Evolutionary conservation across 2,329 filamentous ascomycete species (phyloP).

Genomic region (Sarocladiaceae sp.): DNA sequence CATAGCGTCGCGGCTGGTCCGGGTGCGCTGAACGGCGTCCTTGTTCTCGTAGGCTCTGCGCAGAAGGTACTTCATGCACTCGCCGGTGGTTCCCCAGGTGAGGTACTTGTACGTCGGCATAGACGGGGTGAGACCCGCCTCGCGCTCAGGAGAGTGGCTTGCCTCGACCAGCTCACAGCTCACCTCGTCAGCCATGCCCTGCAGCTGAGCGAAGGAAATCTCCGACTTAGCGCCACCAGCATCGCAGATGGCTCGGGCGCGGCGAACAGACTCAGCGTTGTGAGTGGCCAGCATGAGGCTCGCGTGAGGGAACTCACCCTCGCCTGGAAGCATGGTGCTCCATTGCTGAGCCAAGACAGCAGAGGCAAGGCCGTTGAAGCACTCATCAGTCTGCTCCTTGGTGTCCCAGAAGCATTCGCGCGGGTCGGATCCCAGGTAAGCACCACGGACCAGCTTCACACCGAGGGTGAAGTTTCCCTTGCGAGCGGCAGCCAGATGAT

Average conservation of each 20-base stretch:
- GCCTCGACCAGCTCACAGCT: constrained; percentile 54
- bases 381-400: constrained; percentile 62
- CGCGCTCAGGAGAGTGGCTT: constrained; percentile 22
- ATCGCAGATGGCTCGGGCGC: constrained; percentile 46
- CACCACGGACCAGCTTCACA: constrained; percentile 69
- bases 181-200: constrained; percentile 95
- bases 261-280: constrained; percentile 65
- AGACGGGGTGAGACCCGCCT: constrained; percentile 18
- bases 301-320: constrained; percentile 46
- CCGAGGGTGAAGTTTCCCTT: constrained; percentile 60
- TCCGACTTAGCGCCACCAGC: constrained; percentile 32
- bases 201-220: constrained; percentile 59
- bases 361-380: constrained; percentile 66
- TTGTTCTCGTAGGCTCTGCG: constrained; percentile 60
- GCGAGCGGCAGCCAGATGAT: constrained; percentile 53
- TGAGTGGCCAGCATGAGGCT: constrained; percentile 74
- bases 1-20: constrained; percentile 56
- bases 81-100: constrained; percentile 63
- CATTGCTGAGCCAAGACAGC: constrained; percentile 56
- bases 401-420: constrained; percentile 65
- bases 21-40: constrained; percentile 60
- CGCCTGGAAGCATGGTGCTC: constrained; percentile 27
- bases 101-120: constrained; percentile 65
- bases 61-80: constrained; percentile 82
- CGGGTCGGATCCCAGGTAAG: constrained; percentile 65